Percentiles rank a stretch among this genome's conserved stretches.
These are phyloP conservation scores for Corynascus novoguineensis DNA, from an alignment of 495 filamentous ascomycete genomes.

Conservation along the genomic window DNA sequence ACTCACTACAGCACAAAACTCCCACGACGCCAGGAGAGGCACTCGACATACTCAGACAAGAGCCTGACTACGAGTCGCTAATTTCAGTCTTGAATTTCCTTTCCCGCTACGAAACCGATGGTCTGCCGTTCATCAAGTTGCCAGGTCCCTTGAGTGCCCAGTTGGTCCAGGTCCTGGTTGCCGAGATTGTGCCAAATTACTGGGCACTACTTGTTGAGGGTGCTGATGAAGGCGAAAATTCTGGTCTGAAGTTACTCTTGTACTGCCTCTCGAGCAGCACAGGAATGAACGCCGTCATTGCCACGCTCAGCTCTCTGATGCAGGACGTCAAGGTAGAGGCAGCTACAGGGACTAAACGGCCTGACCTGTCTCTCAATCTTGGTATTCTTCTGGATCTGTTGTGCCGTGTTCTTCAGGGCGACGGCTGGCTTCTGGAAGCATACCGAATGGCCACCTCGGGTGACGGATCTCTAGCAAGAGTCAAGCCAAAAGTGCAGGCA, in stretches of 20 bases:
- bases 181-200: conserved; percentile 66
- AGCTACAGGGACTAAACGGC: conserved; percentile 29
- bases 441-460: conserved; percentile 34
- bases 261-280: conserved; percentile 65
- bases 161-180: conserved; percentile 63
- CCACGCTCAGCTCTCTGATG: conserved; percentile 51
- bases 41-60: conserved; percentile 56
- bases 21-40: conserved; percentile 50
- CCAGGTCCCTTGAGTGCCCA: conserved; percentile 62
- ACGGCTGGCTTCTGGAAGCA: conserved; percentile 49
- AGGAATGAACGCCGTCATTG: conserved; percentile 64
- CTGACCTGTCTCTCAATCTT: conserved; percentile 37
- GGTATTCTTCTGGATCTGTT: conserved; percentile 40
- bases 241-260: conserved; percentile 46
- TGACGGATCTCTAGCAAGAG: neutral
- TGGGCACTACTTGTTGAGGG: conserved; percentile 59
- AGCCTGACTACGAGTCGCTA: conserved; percentile 58
- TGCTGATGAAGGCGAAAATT: conserved; percentile 21
- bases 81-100: conserved; percentile 50
- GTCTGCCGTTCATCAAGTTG: conserved; percentile 53
- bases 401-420: conserved; percentile 51
- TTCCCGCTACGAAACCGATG: conserved; percentile 26
- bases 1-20: conserved; percentile 2
- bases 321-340: conserved; percentile 38
- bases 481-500: conserved; percentile 34